These are phyloP conservation scores for Berkeleyomyces rouxiae DNA, from an alignment of 2,329 filamentous ascomycete genomes.

Conservation along the genomic window DNA sequence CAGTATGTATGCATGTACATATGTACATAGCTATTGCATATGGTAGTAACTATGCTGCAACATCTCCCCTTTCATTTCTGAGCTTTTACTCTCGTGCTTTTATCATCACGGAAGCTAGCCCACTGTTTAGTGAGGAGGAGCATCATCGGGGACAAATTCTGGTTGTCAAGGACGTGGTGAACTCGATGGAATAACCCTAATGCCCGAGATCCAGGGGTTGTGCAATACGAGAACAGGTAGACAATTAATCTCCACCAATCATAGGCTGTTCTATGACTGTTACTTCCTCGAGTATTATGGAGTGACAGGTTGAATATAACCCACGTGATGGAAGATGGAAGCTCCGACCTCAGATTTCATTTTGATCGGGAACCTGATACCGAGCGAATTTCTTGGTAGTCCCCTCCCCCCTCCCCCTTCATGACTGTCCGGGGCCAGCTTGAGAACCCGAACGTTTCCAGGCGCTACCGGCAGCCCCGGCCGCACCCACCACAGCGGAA, in stretches of 20 bases:
- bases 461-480: not conserved
- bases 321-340: not conserved
- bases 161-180: too few relatives aligned
- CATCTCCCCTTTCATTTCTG: too few relatives aligned
- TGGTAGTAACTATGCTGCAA: too few relatives aligned
- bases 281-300: not conserved
- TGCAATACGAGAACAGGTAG: not conserved
- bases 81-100: too few relatives aligned
- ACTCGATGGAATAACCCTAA: too few relatives aligned
- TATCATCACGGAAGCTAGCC: too few relatives aligned
- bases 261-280: not conserved
- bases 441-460: not conserved
- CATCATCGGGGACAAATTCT: too few relatives aligned
- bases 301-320: not conserved
- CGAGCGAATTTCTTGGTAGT: not conserved
- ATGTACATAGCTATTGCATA: too few relatives aligned
- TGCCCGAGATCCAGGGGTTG: not conserved
- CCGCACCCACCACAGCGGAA: not conserved
- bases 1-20: too few relatives aligned
- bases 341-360: not conserved
- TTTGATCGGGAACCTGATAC: not conserved
- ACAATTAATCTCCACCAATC: not conserved
- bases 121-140: too few relatives aligned
- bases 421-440: not conserved
- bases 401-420: not conserved